Conservation (phyloP, 306 rosid genomes). For the Medicago truncatula region DNA sequence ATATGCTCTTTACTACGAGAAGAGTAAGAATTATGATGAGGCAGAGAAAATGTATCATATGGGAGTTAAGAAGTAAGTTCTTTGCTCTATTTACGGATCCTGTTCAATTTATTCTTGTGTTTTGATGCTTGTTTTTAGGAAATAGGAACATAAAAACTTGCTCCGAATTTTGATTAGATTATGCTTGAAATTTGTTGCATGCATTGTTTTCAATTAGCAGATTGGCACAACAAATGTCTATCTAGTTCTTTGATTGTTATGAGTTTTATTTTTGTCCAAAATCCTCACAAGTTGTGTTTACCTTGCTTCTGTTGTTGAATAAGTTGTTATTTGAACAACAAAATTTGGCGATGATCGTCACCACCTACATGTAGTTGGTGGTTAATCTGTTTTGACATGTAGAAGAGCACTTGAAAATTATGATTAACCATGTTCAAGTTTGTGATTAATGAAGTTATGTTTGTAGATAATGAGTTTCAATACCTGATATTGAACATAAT, state of each 20-base stretch:
- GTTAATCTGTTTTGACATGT: background rate
- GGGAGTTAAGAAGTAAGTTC: conserved; percentile 67
- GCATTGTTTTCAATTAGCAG: conserved; percentile 4
- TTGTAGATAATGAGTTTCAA: background rate
- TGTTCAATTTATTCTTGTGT: conserved; percentile 5
- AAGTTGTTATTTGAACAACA: background rate
- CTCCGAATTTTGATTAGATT: conserved; percentile 18
- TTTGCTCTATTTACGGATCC: conserved; percentile 2
- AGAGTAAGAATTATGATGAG: conserved; percentile 75
- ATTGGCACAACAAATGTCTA: background rate
- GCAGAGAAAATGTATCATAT: conserved; percentile 71
- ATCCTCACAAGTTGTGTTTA: conserved; percentile 32
- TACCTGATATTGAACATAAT: background rate
- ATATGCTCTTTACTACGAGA: conserved; percentile 71
- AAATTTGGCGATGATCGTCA: no score
- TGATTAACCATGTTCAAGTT: background rate
- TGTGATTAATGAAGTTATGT: background rate
- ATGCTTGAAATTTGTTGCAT: conserved; percentile 35
- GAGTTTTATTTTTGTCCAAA: background rate
- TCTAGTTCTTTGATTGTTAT: conserved; percentile 4
- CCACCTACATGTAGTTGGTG: background rate
- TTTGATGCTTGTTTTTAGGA: conserved; percentile 27
- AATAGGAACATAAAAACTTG: conserved; percentile 3
- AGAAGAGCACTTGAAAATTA: background rate
- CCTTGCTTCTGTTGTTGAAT: conserved; percentile 34